These are phyloP conservation scores for Peronospora farinosa DNA, from an alignment of 352 stramenopile species.

Conservation along the genomic window DNA sequence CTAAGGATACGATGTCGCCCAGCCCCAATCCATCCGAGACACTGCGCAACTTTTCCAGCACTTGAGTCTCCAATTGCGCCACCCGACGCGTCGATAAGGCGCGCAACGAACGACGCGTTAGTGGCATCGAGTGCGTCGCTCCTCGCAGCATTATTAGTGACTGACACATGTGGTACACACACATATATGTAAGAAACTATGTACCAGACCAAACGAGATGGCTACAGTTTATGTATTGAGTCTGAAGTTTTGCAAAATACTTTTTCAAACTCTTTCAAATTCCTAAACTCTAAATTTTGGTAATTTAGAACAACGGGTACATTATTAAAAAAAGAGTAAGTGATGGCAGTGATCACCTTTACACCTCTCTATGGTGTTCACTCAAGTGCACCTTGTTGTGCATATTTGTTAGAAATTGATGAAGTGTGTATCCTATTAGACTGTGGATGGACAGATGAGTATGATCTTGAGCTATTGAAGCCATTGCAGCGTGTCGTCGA, in stretches of 20 bases:
- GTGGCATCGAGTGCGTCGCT: slow-evolving; percentile 7
- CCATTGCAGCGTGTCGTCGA: slow-evolving; percentile 77
- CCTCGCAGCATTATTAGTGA: slow-evolving; percentile 27
- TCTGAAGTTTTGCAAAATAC: too few species aligned
- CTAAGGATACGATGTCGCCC: slow-evolving; percentile 64
- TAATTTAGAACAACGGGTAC: too few species aligned
- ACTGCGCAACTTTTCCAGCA: slow-evolving; percentile 62
- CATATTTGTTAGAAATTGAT: slow-evolving; percentile 87
- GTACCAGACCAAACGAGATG: slow-evolving; percentile 9
- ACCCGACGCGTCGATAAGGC: slow-evolving; percentile 57
- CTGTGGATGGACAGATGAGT: slow-evolving; percentile 88
- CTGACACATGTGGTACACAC: background rate
- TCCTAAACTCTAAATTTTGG: too few species aligned
- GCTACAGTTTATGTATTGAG: slow-evolving; percentile 18
- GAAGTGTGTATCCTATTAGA: slow-evolving; percentile 89
- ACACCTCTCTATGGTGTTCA: slow-evolving; percentile 85
- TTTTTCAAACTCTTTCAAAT: too few species aligned
- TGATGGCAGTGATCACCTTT: slow-evolving; percentile 89
- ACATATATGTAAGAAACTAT: background rate
- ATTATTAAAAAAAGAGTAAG: background rate
- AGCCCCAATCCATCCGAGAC: slow-evolving; percentile 68
- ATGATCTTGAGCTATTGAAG: slow-evolving; percentile 78
- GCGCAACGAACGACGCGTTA: slow-evolving; percentile 26
- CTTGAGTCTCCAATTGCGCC: slow-evolving; percentile 68
- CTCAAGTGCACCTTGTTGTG: slow-evolving; percentile 72